phyloP scores from a whole-genome alignment of 495 filamentous ascomycete species.

The Talaromyces nanjingensis region DNA sequence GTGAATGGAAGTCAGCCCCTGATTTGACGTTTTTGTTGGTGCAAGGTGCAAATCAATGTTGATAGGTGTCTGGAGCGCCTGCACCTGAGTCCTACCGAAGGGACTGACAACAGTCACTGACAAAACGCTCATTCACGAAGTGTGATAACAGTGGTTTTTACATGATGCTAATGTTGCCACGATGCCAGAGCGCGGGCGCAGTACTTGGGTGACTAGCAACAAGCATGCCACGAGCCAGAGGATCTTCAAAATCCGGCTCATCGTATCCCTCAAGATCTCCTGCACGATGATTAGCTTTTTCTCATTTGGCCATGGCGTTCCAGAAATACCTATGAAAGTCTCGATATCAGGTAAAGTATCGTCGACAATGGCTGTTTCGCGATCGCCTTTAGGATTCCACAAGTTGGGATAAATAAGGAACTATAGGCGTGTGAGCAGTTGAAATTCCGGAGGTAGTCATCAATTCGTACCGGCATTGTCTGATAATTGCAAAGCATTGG shows the following conservation, averaged over 20 bases:
- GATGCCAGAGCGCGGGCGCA: neutral
- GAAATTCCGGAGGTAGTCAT: neutral
- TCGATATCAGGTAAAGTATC: neutral
- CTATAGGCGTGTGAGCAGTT: neutral
- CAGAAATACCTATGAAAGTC: neutral
- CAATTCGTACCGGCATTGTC: neutral
- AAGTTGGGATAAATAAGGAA: slow-evolving; percentile 6
- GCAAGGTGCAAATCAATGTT: too few relatives aligned
- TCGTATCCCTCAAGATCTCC: neutral
- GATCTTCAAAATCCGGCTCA: neutral
- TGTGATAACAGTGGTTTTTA: neutral
- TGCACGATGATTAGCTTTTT: neutral
- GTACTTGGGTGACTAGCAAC: neutral
- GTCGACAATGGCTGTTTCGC: neutral
- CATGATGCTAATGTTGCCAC: neutral
- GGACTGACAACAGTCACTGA: too few relatives aligned
- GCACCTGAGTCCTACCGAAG: too few relatives aligned
- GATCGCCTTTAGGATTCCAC: neutral
- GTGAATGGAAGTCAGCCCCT: neutral
- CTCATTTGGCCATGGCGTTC: neutral
- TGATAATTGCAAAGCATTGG: slow-evolving; percentile 3
- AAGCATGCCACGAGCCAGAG: neutral
- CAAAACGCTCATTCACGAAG: too few relatives aligned
- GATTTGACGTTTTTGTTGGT: neutral
- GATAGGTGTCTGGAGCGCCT: too few relatives aligned